These are phyloP conservation scores for Rhizopogon sp. DNA, from an alignment of 768 basidiomycete genomes.

Conservation along the genomic window DNA sequence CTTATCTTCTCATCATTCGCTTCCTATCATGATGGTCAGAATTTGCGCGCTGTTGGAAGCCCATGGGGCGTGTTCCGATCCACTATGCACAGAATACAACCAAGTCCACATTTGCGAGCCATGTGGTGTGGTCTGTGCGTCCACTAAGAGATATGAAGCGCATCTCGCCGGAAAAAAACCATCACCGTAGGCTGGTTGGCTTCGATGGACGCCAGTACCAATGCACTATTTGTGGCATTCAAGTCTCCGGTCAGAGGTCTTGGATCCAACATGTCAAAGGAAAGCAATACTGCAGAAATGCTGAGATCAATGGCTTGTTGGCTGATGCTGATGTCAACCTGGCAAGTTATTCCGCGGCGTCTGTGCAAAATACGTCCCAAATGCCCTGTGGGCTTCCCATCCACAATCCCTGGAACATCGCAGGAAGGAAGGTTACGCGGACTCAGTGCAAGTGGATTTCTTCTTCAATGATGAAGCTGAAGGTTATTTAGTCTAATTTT, in stretches of 20 bases:
- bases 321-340: too few relatives aligned
- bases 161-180: conserved; percentile 29
- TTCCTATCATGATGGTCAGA: not conserved
- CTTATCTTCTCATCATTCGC: not conserved
- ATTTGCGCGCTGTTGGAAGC: conserved; percentile 35
- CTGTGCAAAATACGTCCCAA: conserved; percentile 27
- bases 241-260: not conserved
- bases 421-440: conserved; percentile 29
- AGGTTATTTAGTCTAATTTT: too few relatives aligned
- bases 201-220: too few relatives aligned
- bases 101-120: conserved; percentile 33
- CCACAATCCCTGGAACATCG: conserved; percentile 24
- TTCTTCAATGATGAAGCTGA: too few relatives aligned
- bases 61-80: conserved; percentile 29
- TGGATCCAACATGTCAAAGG: conserved; percentile 24
- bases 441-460: too few relatives aligned
- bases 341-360: conserved; percentile 21
- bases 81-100: conserved; percentile 29
- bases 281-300: conserved; percentile 12
- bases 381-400: conserved; percentile 31
- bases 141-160: conserved; percentile 11
- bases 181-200: conserved; percentile 23
- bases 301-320: conserved; percentile 13
- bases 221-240: conserved; percentile 30
- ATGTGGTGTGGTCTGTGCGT: conserved; percentile 32